Evolutionary conservation across 805 yeast genomes (phyloP), one percentile per base, ranked within the genome.

Genomic region (Candida koratica): DNA sequence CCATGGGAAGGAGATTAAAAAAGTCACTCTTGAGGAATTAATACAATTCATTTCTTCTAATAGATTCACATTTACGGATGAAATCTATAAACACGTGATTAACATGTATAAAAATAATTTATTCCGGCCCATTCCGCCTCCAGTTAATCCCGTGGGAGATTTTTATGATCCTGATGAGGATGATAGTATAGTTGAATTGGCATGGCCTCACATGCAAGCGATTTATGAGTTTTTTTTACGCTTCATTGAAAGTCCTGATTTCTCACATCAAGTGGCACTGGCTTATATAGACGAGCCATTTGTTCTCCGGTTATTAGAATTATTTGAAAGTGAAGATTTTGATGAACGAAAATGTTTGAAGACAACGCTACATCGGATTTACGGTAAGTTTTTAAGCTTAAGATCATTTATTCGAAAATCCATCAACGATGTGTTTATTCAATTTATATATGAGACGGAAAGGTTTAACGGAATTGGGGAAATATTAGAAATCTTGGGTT

Each of bases 161-260:
- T 76, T 90, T 25, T 93, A 76, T 60, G 98, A 93, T 52, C 98
- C 98, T 1, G 98, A 93, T 62, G 98, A 93, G 63, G 98, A 93
- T 65, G 98, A 93, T 61, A 97, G 97, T 3, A 95, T 93, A 25
- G 79, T 80, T 50, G 97, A 93, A 58, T 77, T 90, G 45, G 89
- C 97, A 7, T 93, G 98, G 98, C 96, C 97, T 9, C 98, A 93
- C 58, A 93, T 93, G 97, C 95, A 87, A 61, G 75, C 88, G 28
- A 95, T 89, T 20, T 93, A 93, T 64, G 97, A 93, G 60, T 87
- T 93, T 52, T 90, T 93, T 56, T 67, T 93, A 42, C 71, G 95
- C 52, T 90, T 93, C 61, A 81, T 93, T 36, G 97, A 93, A 63
- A 80, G 90, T 45, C 94, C 95, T 2, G 97, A 89, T 61, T 90